Percentiles rank a stretch among this genome's conserved stretches.
Evolutionary conservation across 768 basidiomycete genomes (phyloP).

Genomic region (Solioccasus polychromus): DNA sequence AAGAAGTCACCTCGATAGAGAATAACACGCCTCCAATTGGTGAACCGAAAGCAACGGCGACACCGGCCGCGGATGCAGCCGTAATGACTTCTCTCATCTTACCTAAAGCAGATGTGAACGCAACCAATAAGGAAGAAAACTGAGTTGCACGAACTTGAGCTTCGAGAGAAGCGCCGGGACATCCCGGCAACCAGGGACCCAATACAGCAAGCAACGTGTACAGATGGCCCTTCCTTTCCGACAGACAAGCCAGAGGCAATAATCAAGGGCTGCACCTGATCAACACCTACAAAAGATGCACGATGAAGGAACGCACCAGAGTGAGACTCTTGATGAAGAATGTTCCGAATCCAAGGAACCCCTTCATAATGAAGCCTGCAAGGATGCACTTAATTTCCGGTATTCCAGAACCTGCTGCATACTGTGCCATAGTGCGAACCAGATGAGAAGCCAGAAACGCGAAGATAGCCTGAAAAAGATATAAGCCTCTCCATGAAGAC

Average conservation of each 20-base stretch:
- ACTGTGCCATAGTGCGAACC: conserved; percentile 84
- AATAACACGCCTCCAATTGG: conserved; percentile 98
- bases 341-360: conserved; percentile 86
- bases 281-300: conserved; percentile 1
- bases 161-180: conserved; percentile 79
- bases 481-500: conserved; percentile 3
- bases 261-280: conserved; percentile 73
- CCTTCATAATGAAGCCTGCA: conserved; percentile 96
- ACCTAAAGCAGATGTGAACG: conserved; percentile 37
- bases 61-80: conserved; percentile 95
- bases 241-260: conserved; percentile 97
- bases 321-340: conserved; percentile 93
- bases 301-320: conserved; percentile 52
- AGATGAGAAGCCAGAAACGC: conserved; percentile 87
- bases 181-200: conserved; percentile 86
- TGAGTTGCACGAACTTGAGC: conserved; percentile 63
- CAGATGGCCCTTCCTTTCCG: conserved; percentile 97
- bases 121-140: conserved; percentile 3
- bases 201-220: conserved; percentile 94
- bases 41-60: conserved; percentile 97
- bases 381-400: conserved; percentile 99
- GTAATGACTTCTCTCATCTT: conserved; percentile 90
- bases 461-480: conserved; percentile 58
- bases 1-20: conserved; percentile 77
- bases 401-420: conserved; percentile 97